phyloP scores from a whole-genome alignment of 352 stramenopile species.

The Phytophthora hibernalis region DNA sequence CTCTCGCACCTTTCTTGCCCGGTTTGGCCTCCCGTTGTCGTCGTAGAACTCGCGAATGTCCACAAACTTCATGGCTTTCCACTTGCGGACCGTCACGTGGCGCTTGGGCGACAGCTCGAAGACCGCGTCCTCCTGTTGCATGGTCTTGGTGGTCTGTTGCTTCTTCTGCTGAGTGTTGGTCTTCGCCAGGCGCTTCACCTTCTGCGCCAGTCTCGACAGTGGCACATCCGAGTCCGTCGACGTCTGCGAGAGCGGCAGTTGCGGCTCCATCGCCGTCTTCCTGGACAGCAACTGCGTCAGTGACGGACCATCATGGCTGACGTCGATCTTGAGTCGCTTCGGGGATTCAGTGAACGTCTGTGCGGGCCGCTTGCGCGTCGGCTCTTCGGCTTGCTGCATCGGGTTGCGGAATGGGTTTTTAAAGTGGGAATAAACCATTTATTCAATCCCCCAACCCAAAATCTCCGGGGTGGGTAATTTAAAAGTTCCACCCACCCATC shows the following conservation, averaged over 20 bases:
- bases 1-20: slow-evolving; percentile 72
- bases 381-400: slow-evolving; percentile 19
- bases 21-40: slow-evolving; percentile 64
- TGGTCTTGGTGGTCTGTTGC: background rate
- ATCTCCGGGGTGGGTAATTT: no score
- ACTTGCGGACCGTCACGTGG: slow-evolving; percentile 65
- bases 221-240: slow-evolving; percentile 31
- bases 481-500: no score
- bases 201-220: slow-evolving; percentile 23
- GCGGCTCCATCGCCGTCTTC: slow-evolving; percentile 21
- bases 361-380: slow-evolving; percentile 31
- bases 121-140: slow-evolving; percentile 36
- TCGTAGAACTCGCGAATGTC: slow-evolving; percentile 87
- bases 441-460: no score
- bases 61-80: slow-evolving; percentile 57
- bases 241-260: slow-evolving; percentile 24
- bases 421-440: no score
- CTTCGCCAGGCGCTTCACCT: slow-evolving; percentile 19
- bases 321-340: slow-evolving; percentile 30
- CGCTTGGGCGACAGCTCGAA: slow-evolving; percentile 71
- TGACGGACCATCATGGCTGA: slow-evolving; percentile 6
- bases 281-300: slow-evolving; percentile 35
- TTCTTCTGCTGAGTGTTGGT: slow-evolving; percentile 12
- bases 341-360: background rate
- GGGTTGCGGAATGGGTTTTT: no score